Percentiles rank a stretch among this genome's conserved stretches.
Conservation (phyloP, 139 green algal genomes). For the Chlorella vulgaris region DNA sequence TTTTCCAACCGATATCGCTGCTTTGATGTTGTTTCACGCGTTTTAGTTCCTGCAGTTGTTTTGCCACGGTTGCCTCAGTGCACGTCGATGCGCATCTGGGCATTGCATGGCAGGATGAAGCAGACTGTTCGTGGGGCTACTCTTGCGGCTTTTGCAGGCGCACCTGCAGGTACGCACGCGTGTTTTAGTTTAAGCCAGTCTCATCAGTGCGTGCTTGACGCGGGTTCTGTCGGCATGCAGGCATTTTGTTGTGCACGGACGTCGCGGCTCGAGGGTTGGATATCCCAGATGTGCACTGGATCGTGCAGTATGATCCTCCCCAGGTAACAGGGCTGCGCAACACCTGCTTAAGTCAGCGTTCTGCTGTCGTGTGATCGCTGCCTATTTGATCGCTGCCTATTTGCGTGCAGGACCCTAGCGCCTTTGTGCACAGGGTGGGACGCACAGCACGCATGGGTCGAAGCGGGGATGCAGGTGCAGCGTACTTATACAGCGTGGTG, state of each 20-base stretch:
- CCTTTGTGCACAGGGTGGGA: constrained; percentile 87
- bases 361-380: neutral
- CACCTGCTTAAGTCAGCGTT: neutral
- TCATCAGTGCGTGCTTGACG: neutral
- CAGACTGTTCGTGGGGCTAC: constrained; percentile 75
- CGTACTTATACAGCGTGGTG: neutral
- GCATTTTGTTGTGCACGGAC: constrained; percentile 91
- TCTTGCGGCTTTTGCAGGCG: constrained; percentile 68
- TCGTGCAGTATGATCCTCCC: constrained; percentile 86
- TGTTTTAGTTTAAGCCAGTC: constrained; percentile 38
- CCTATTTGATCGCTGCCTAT: neutral
- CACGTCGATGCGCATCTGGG: constrained; percentile 1
- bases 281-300: constrained; percentile 88
- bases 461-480: constrained; percentile 49
- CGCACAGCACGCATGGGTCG: constrained; percentile 93
- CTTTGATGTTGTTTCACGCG: neutral
- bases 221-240: constrained; percentile 46
- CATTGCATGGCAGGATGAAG: constrained; percentile 93
- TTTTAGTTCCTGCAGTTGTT: constrained; percentile 5
- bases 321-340: constrained; percentile 52
- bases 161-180: constrained; percentile 39
- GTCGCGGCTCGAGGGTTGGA: constrained; percentile 93
- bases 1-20: neutral
- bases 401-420: constrained; percentile 81
- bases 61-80: constrained; percentile 33